Evolutionary conservation across 495 filamentous ascomycete species (phyloP).

Genomic region (Aspergillus taichungensis): DNA sequence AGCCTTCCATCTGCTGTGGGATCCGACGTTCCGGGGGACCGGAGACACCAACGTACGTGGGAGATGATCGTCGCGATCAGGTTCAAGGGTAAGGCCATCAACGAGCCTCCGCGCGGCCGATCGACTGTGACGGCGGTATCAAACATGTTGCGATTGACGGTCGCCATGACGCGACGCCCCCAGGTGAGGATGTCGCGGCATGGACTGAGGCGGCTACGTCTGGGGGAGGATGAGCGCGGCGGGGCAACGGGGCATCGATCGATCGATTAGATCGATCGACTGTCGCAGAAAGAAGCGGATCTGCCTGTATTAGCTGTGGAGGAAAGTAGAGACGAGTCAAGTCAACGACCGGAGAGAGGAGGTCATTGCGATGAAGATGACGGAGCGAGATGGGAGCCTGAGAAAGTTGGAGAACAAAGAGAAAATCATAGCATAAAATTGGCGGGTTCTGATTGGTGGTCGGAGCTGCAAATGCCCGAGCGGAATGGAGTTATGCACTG

Average conservation of each 20-base stretch:
- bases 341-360: neutral
- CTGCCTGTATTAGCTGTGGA: neutral
- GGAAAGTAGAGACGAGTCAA: neutral
- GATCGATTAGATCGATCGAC: slow-evolving; percentile 7
- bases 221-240: neutral
- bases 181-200: slow-evolving; percentile 20
- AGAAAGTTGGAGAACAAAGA: neutral
- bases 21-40: neutral
- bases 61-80: slow-evolving; percentile 48
- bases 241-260: neutral
- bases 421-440: too few species aligned
- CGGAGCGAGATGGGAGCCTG: neutral
- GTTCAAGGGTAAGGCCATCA: slow-evolving; percentile 48
- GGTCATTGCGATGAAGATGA: neutral
- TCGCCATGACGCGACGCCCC: slow-evolving; percentile 37
- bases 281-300: neutral
- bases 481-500: too few species aligned
- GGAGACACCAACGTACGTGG: slow-evolving; percentile 28
- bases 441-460: too few species aligned
- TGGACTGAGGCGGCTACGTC: slow-evolving; percentile 10
- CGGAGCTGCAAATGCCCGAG: too few species aligned
- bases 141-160: slow-evolving; percentile 42
- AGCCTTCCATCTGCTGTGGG: slow-evolving; percentile 4
- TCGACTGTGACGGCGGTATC: slow-evolving; percentile 30
- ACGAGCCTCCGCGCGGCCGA: slow-evolving; percentile 22